Conservation (phyloP, 1,284 basidiomycete species). For the Meripilus lineatus region DNA sequence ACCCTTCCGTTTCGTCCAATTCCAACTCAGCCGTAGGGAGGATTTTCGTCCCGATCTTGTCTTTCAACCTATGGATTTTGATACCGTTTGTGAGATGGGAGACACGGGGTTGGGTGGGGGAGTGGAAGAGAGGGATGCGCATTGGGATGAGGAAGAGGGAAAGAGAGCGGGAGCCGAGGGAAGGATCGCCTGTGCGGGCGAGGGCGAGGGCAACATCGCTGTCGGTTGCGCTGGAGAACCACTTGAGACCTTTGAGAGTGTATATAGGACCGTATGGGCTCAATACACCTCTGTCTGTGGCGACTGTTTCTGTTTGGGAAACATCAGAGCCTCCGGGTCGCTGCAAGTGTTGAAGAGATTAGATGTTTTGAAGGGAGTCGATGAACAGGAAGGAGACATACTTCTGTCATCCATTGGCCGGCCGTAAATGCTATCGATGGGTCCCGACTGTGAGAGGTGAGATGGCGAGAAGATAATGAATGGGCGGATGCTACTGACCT, state of each 20-base stretch:
- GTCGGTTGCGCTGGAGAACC: constrained; percentile 84
- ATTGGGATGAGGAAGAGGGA: constrained; percentile 72
- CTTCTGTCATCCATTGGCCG: constrained; percentile 86
- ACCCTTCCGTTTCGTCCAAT: constrained; percentile 56
- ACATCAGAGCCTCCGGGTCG: constrained; percentile 77
- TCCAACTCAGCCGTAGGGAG: constrained; percentile 78
- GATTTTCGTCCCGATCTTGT: constrained; percentile 75
- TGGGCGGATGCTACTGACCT: constrained; percentile 38
- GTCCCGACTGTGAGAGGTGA: constrained; percentile 45
- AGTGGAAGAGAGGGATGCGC: constrained; percentile 45
- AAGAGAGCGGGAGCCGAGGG: constrained; percentile 55
- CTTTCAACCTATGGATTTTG: constrained; percentile 68
- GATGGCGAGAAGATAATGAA: constrained; percentile 1
- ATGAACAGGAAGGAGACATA: constrained; percentile 16
- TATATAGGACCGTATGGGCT: constrained; percentile 47
- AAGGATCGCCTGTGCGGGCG: constrained; percentile 55
- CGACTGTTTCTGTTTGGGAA: constrained; percentile 69
- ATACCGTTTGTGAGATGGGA: constrained; percentile 63
- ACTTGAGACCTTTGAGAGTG: constrained; percentile 67
- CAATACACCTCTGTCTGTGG: constrained; percentile 30
- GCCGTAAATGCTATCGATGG: constrained; percentile 61
- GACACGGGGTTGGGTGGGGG: constrained; percentile 33
- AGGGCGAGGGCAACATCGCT: constrained; percentile 67
- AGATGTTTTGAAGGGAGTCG: neutral
- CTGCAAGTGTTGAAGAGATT: constrained; percentile 27